These are phyloP conservation scores for Pythium vanterpoolii DNA, from an alignment of 352 stramenopile species.

Conservation along the genomic window DNA sequence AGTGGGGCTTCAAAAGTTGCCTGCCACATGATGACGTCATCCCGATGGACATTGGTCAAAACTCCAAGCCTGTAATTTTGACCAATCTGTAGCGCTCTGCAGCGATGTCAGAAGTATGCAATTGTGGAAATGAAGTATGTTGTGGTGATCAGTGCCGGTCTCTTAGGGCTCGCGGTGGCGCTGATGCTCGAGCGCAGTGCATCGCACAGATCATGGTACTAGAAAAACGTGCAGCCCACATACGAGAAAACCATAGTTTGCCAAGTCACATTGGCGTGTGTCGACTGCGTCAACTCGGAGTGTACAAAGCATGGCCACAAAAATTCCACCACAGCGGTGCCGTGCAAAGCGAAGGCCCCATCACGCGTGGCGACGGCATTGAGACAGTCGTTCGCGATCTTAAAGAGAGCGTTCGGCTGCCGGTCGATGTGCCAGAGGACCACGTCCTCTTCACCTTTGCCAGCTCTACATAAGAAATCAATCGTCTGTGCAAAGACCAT, in stretches of 20 bases:
- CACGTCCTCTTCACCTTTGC: constrained; percentile 18
- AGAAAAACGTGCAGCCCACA: constrained; percentile 21
- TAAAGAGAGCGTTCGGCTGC: constrained; percentile 11
- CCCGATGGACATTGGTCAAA: constrained; percentile 7
- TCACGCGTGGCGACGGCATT: constrained; percentile 24
- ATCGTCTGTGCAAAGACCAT: constrained; percentile 9
- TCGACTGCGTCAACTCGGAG: constrained; percentile 24
- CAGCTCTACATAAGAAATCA: constrained; percentile 10
- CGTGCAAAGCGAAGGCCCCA: constrained; percentile 14
- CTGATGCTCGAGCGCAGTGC: constrained; percentile 21
- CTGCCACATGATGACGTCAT: not conserved
- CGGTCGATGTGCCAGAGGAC: constrained; percentile 21
- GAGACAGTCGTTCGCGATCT: constrained; percentile 21
- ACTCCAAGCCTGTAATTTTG: not conserved
- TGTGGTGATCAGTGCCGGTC: constrained; percentile 28
- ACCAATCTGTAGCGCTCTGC: not conserved
- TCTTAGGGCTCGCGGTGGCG: constrained; percentile 24
- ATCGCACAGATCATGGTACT: constrained; percentile 20
- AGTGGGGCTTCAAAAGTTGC: too few species aligned
- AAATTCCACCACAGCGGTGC: not conserved
- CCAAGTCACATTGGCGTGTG: constrained; percentile 16
- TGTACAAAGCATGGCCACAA: constrained; percentile 21
- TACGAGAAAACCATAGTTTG: constrained; percentile 25
- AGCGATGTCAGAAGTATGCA: not conserved
- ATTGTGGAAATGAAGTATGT: constrained; percentile 7